Evolutionary conservation across 2,329 filamentous ascomycete genomes (phyloP).

Genomic region (Aspergillus niger): DNA sequence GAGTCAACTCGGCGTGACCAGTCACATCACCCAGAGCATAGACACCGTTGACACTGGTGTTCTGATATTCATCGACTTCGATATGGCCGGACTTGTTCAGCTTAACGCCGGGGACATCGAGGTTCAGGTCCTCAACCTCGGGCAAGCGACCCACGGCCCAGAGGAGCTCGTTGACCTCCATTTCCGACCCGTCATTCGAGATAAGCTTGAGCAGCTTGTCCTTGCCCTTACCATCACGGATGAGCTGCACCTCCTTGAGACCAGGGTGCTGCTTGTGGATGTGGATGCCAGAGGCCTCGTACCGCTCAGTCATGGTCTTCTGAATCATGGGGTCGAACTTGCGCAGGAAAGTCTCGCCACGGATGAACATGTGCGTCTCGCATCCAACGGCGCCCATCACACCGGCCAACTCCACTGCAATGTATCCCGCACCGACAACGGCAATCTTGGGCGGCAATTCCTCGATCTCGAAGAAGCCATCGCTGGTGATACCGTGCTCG

Average conservation of each 20-base stretch:
- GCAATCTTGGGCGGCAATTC: constrained; percentile 53
- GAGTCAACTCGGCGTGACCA: constrained; percentile 54
- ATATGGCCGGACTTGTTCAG: constrained; percentile 44
- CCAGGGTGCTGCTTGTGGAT: constrained; percentile 50
- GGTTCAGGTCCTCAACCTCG: constrained; percentile 46
- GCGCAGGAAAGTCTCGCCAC: constrained; percentile 50
- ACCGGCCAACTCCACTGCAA: constrained; percentile 55
- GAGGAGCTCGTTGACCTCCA: constrained; percentile 53
- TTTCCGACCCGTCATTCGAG: constrained; percentile 44
- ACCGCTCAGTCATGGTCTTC: constrained; percentile 54
- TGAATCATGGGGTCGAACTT: constrained; percentile 58
- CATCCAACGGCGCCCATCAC: constrained; percentile 53
- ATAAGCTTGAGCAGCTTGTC: constrained; percentile 51
- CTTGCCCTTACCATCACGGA: constrained; percentile 49
- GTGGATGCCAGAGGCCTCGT: constrained; percentile 52
- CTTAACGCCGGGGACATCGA: constrained; percentile 48
- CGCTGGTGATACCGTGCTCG: constrained; percentile 54
- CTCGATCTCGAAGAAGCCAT: constrained; percentile 55
- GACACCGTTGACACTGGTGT: constrained; percentile 50
- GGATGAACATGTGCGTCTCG: constrained; percentile 55
- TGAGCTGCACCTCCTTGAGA: constrained; percentile 51
- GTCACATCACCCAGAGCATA: constrained; percentile 56
- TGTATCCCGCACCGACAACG: constrained; percentile 55
- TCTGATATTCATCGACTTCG: constrained; percentile 53
- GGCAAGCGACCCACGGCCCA: constrained; percentile 54